Conservation (phyloP, 1,284 basidiomycete species). For the Apiotrichum sp. region DNA sequence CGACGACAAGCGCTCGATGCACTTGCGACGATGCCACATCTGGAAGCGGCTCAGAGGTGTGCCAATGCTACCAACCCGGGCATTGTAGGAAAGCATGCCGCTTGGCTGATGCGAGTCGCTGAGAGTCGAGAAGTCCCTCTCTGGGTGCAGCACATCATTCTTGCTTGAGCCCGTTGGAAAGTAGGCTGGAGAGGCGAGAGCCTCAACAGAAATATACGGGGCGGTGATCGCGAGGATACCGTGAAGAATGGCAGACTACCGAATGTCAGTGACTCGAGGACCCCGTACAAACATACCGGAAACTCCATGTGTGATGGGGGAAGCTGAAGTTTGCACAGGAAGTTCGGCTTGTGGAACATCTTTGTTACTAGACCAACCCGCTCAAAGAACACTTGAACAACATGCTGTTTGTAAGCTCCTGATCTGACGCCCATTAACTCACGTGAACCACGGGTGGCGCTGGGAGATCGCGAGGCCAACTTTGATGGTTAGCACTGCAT, state of each 20-base stretch:
- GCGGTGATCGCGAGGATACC: slow-evolving; percentile 35
- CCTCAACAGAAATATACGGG: slow-evolving; percentile 25
- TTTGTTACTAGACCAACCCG: slow-evolving; percentile 32
- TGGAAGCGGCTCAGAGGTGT: slow-evolving; percentile 34
- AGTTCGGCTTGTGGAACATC: slow-evolving; percentile 31
- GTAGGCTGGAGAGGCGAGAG: slow-evolving; percentile 26
- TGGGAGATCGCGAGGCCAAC: slow-evolving; percentile 39
- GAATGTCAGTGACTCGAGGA: not conserved
- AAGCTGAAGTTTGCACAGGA: slow-evolving; percentile 25
- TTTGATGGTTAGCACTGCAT: slow-evolving; percentile 1
- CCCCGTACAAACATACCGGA: slow-evolving; percentile 26
- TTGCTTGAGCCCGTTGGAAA: slow-evolving; percentile 33
- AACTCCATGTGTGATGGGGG: slow-evolving; percentile 33
- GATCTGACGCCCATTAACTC: not conserved
- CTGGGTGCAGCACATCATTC: slow-evolving; percentile 27
- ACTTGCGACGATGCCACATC: slow-evolving; percentile 40
- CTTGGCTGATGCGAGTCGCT: slow-evolving; percentile 1
- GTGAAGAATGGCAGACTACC: slow-evolving; percentile 22
- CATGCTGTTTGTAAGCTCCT: slow-evolving; percentile 12
- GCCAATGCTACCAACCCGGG: not conserved
- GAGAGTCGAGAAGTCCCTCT: slow-evolving; percentile 18
- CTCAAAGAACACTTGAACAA: slow-evolving; percentile 36
- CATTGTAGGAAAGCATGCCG: not conserved
- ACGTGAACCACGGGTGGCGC: slow-evolving; percentile 26
- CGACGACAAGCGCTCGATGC: slow-evolving; percentile 19